Evolutionary conservation across 495 filamentous ascomycete species (phyloP), one percentile per base, ranked within the genome.

Genomic region (Penicillium parvum): DNA sequence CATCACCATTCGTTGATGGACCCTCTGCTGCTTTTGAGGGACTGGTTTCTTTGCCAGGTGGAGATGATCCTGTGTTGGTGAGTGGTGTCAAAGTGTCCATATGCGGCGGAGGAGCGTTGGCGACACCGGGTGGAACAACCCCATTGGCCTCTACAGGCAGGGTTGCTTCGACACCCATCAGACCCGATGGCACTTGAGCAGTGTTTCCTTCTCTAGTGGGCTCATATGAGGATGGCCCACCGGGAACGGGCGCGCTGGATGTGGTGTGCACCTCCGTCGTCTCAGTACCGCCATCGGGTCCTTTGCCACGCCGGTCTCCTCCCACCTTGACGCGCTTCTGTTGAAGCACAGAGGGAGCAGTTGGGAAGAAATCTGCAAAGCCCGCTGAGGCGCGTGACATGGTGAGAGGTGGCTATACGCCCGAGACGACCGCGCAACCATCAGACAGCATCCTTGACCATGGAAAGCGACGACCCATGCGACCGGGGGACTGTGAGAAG

Each of bases 311-410:
- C 50, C 65, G 67, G 50, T 74, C 65, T 36, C 64, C 65, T 36
- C 64, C 60, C 40, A 61, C 48, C 58, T 66, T 64, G 43, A 50
- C 57, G 60, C 72, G 72, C 61, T 70, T 78, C 55, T 75, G 73
- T 48, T 72, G 71, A 23, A 84, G 72, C 47, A 83, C 75, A 37
- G 77, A 80, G 49, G 90, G 86, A 49, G 90, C 90, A 62, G 84
- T 79, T 46, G 90, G 88, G 63, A 94, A 95, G 75, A 89, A 94
- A 66, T 89, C 81, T 62, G 86, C 85, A 78, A 88, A 92, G 61
- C 85, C 81, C 73, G 85, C 84, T 55, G 81, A 75, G 56, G 84
- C 80, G 73, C 84, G 85, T 77, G 88, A 86, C 86, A 87, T 88
- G 43, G 47, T 75, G 63, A 66, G 56, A 68, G 53, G 58, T 65